These are phyloP conservation scores for Atkinsonella hypoxylon DNA, from an alignment of 2,329 filamentous ascomycete species.

Conservation along the genomic window DNA sequence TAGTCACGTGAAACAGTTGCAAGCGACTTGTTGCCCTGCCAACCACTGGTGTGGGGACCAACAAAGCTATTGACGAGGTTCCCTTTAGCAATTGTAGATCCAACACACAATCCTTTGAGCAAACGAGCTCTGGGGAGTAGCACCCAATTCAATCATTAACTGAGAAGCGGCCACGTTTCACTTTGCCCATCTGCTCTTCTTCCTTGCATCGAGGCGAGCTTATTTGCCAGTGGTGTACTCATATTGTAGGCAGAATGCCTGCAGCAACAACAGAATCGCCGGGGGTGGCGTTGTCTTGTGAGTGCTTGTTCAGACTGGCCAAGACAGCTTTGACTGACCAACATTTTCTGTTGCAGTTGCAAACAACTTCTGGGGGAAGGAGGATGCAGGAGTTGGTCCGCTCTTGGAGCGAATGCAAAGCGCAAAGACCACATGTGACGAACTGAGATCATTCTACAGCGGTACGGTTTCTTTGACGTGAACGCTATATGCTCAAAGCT, in stretches of 20 bases:
- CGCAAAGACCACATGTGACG: slow-evolving; percentile 89
- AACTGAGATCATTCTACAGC: slow-evolving; percentile 82
- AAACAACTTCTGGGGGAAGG: slow-evolving; percentile 99
- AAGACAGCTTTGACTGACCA: not conserved
- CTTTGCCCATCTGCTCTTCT: not conserved
- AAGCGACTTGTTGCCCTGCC: slow-evolving; percentile 9
- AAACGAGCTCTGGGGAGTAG: not conserved
- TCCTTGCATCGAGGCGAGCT: not conserved
- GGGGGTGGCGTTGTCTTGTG: slow-evolving; percentile 57
- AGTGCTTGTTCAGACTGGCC: slow-evolving; percentile 11
- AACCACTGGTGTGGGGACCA: slow-evolving; percentile 6
- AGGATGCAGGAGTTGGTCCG: slow-evolving; percentile 88
- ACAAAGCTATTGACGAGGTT: slow-evolving; percentile 2
- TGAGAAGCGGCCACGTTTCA: not conserved
- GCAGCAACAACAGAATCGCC: slow-evolving; percentile 49
- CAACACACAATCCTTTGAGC: not conserved
- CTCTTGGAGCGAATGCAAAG: slow-evolving; percentile 89
- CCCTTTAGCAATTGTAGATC: not conserved
- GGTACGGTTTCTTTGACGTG: slow-evolving; percentile 34
- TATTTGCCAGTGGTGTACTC: not conserved
- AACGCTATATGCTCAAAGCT: not conserved
- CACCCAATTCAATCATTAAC: not conserved
- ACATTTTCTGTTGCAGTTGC: slow-evolving; percentile 50
- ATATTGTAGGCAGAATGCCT: slow-evolving; percentile 37
- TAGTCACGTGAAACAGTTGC: slow-evolving; percentile 15